Base-by-base conservation (phyloP, 306 rosid genomes). In the Dalbergia oliveri region DNA sequence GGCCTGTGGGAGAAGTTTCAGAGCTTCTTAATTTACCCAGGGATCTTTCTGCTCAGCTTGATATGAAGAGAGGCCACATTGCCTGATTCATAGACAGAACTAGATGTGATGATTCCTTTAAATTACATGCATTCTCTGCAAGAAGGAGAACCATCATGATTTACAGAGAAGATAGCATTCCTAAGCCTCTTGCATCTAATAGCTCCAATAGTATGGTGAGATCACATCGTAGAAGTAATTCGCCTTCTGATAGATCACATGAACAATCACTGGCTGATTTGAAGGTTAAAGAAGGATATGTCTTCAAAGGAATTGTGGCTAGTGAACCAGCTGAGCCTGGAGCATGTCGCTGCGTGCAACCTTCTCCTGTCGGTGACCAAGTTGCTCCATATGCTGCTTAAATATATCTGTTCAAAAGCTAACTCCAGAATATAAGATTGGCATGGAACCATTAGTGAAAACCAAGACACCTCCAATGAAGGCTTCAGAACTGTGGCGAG, bases 1-100 rank as follows among this genome's bases (percentile, higher is more conserved):
- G 80, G 76, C 78, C 23, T 76, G 89, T 23, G 86, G 84, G 39
- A 87, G 83, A 84, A 41, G 69, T 77, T 82, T 74, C 86, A 9
- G 94, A 91, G 83, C 82, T 93, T 80, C 84, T 91, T 15, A 84
- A 74, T 81, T 35, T 88, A 58, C 51, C 82, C 2, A 74, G 26
- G 4, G 90, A 86, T 84, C 94, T 91, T 41, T 62, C 79, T 61
- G 58, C 88, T 10, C 89, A 86, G 51, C 88, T 92, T 60, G 87
- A 76, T 39, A 92, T 94, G 97, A 94, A 92, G 80, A 85, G 98
- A 82, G 97, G 93, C 57, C 97, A 94, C 69, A 67, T 92, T n/a
- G 97, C 97, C 1, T 97, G 94, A 66, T 92, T 94, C 69, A 58
- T 56, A 66, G 84, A 92, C 86, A 85, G 83, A 85, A 89, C 84